Percentiles rank a stretch among this genome's conserved stretches.
Evolutionary conservation across 345 rosid genomes (phyloP).

Genomic region (Lepidium didymum): DNA sequence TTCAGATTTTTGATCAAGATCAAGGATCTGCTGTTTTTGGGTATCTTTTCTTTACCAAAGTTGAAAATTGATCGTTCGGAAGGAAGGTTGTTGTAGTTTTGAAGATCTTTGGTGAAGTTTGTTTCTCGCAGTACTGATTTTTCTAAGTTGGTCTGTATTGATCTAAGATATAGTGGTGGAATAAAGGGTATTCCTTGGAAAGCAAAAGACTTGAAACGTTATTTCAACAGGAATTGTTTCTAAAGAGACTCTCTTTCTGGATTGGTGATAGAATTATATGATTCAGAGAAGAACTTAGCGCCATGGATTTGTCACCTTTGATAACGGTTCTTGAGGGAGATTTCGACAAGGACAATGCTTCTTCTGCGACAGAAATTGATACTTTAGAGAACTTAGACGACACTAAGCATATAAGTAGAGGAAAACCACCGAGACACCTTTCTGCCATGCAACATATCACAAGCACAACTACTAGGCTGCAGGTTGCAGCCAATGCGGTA

Average conservation of each 20-base stretch:
- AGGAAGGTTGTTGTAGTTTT: background rate
- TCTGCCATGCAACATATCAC: constrained; percentile 40
- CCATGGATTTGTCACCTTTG: constrained; percentile 56
- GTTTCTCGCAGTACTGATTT: constrained; percentile 1
- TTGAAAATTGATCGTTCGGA: constrained; percentile 1
- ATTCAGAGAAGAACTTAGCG: constrained; percentile 38
- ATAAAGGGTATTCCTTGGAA: background rate
- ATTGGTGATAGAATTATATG: constrained; percentile 19
- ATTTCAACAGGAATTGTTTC: background rate
- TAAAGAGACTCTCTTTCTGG: background rate
- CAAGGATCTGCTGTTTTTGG: constrained; percentile 20
- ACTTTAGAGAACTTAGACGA: constrained; percentile 40
- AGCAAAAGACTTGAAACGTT: background rate
- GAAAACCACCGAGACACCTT: constrained; percentile 75
- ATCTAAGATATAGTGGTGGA: background rate
- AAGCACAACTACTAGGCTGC: constrained; percentile 36
- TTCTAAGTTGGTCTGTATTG: constrained; percentile 8
- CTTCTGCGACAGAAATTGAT: constrained; percentile 35
- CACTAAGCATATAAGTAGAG: constrained; percentile 38
- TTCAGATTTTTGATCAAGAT: constrained; percentile 1
- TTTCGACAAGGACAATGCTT: constrained; percentile 31
- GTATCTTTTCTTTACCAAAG: constrained; percentile 8
- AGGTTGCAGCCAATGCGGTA: constrained; percentile 49
- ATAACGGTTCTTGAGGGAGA: constrained; percentile 43
- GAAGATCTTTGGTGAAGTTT: constrained; percentile 4